Percentiles rank a stretch among this genome's conserved stretches.
phyloP scores from a whole-genome alignment of 2,329 filamentous ascomycete species.

The Sporothrix phasma region DNA sequence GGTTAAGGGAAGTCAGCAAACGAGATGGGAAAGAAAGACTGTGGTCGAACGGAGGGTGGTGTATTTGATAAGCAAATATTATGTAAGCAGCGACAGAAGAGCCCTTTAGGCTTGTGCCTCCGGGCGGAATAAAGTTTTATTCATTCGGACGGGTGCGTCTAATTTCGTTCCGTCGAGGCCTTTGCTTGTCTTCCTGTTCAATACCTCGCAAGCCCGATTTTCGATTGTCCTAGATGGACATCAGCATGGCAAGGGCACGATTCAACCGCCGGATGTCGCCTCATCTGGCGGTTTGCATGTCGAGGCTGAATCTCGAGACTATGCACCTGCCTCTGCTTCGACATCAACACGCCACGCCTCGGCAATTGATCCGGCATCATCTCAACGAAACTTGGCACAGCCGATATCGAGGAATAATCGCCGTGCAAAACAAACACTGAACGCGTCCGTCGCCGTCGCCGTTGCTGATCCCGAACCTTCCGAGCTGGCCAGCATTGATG shows the following conservation, averaged over 20 bases:
- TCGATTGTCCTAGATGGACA: neutral
- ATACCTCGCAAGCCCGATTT: neutral
- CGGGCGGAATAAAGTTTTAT: too few species aligned
- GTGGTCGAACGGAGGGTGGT: too few species aligned
- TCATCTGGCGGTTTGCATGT: neutral
- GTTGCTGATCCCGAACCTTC: neutral
- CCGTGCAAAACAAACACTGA: neutral
- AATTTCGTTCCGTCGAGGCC: too few species aligned
- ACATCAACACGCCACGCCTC: too few species aligned
- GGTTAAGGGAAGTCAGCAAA: too few species aligned
- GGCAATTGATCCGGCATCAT: neutral
- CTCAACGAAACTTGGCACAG: neutral
- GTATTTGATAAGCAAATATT: too few species aligned
- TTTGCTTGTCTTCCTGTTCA: neutral
- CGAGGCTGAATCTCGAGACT: neutral
- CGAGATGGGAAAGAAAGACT: too few species aligned
- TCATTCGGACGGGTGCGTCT: too few species aligned
- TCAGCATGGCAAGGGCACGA: conserved; percentile 12
- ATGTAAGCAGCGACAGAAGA: too few species aligned
- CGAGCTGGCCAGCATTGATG: conserved; percentile 18
- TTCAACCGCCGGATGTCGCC: neutral
- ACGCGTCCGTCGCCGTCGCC: neutral
- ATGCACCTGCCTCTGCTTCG: neutral
- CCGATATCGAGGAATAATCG: neutral
- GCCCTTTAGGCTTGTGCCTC: too few species aligned